Evolutionary conservation across 1,139 yeast species (phyloP), one percentile per base, ranked within the genome.

Genomic region (Debaryomycetaceae sp.): DNA sequence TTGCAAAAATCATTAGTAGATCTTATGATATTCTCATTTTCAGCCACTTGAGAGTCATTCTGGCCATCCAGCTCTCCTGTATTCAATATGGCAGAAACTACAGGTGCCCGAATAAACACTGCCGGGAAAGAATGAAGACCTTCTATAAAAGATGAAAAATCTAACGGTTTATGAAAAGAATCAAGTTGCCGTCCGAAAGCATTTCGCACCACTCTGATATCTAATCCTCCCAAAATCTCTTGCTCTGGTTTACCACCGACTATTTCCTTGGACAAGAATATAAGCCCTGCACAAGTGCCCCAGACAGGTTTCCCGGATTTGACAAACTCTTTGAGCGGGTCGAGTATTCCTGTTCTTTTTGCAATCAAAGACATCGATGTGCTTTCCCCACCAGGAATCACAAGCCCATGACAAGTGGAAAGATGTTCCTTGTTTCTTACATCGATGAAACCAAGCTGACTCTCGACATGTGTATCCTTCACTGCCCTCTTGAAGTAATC

Each of bases 211-310:
- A 85, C 88, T 33, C 72, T 68, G 14, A 86, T 78, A 49, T 81
- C 77, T 54, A 87, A 61, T 0, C 86, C 88, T 2, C 88, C 87
- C 35, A 87, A 63, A 3, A 81, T 58, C 44, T 74, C 65, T 49
- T 85, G 89, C n/a, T 78, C 73, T 2, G 70, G 72, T 35, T 71
- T 68, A 17, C 83, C 85, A 53, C 77, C 78, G 9, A 65, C 56
- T 26, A 85, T 73, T 41, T 76, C 70, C 42, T 73, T 70, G 7
- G 91, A 75, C 33, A 87, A 64, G 49, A 86, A 72, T 42, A 87
- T 86, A 49, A 87, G 66, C 2, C 95, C 95, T 4, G 95, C 95
- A 61, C 95, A 87, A 1, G 95, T 87, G 0, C 95, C 95, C 95
- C 95, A 87, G 22, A 81, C 73, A 1, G 87, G 81, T 49, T 75